Evolutionary conservation across 2,329 filamentous ascomycete species (phyloP).

Genomic region (Exserohilum turcica): DNA sequence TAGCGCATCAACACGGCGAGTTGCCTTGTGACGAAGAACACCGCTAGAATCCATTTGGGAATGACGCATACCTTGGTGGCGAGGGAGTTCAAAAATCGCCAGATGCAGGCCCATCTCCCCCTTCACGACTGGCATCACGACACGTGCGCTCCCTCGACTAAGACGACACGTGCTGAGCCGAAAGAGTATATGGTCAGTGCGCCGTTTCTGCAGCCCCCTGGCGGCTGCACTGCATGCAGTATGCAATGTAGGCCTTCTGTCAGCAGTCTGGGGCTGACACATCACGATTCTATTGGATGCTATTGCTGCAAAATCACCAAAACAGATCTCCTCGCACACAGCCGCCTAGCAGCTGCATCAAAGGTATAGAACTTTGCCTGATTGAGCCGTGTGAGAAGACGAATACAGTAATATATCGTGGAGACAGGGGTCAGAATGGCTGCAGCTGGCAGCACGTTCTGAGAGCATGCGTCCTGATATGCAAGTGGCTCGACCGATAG

Average conservation of each 20-base stretch:
- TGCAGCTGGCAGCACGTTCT: conserved; percentile 2
- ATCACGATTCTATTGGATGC: conserved; percentile 6
- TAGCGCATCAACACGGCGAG: background rate
- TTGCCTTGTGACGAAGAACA: background rate
- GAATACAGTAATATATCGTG: background rate
- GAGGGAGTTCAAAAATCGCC: background rate
- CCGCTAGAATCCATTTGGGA: background rate
- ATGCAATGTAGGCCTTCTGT: conserved; percentile 1
- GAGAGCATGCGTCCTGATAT: background rate
- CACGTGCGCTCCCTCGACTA: too few species aligned
- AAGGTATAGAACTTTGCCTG: background rate
- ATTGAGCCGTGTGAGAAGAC: background rate
- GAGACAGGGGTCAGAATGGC: conserved; percentile 3
- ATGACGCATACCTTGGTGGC: background rate
- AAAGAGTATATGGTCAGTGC: background rate
- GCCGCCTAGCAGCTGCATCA: conserved; percentile 5
- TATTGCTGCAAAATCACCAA: conserved; percentile 4
- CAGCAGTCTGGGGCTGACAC: conserved; percentile 10
- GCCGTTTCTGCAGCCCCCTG: background rate
- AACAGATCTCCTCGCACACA: conserved; percentile 1
- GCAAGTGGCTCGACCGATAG: background rate
- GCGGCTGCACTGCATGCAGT: background rate
- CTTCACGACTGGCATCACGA: background rate
- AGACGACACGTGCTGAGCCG: background rate
- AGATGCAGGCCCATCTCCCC: too few species aligned